Base-by-base conservation (phyloP, 768 basidiomycete species). In the Phlebiopsis flavidoalba region DNA sequence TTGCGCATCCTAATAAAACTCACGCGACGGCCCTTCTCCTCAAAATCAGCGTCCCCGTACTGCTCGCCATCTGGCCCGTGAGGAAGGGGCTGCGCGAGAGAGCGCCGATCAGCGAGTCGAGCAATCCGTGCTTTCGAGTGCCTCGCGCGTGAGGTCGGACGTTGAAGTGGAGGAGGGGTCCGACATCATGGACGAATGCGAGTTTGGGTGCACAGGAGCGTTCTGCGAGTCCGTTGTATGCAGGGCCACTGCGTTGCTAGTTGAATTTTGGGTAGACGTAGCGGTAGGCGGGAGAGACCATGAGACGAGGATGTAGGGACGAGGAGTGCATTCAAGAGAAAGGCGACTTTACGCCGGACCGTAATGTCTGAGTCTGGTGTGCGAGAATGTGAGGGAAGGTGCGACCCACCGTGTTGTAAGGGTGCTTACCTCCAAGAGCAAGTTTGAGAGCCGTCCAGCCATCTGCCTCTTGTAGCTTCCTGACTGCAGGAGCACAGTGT, bases 271-370 rank as follows among this genome's bases (percentile, higher is more conserved):
- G 1, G 60, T 19, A 14, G 47, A 31, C n/a, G 64, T 43, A 26
- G 59, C 4, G 8, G 36, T 58, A 33, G 40, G 57, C 4, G 53
- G 51, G 26, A 31, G 26, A 6, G n/a, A n/a, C n/a, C n/a, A n/a
- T 59, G 53, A 19, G 54, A 31, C 10, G 31, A 60, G 17, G 45
- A 31, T 15, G 33, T 74, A 1, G 88, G 88, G 0, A 81, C 75
- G 52, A 93, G 80, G 56, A 95, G 83, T 0, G 83, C 75, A 68
- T 84, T 85, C 40, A 95, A 77, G 17, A 95, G 81, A 74, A 94
- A 95, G 3, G 83, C 80, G 0, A 83, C 78, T 70, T 95, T 95
- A 57, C 92, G 81, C 19, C 93, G 87, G 56, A 95, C 83, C 40
- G 74, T 72, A 26, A 91, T 86, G 63, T 89, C 85, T 5, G 92